Evolutionary conservation across 768 basidiomycete species (phyloP), one percentile per base, ranked within the genome.

Genomic region (Butyriboletus loyo): DNA sequence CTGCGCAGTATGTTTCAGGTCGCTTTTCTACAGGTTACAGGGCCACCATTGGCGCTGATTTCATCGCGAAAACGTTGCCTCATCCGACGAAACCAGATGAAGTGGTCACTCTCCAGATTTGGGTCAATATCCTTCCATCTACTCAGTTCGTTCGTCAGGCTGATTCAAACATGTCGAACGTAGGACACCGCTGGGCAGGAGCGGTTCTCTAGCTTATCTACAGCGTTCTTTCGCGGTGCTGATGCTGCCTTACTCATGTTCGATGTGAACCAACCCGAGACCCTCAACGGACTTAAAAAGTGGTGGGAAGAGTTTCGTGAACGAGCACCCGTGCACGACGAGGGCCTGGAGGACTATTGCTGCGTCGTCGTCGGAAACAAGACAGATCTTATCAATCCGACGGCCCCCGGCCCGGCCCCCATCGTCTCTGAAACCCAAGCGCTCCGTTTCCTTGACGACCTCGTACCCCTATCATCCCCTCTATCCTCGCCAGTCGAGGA

Each of bases 131-230:
- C 32, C 19, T 34, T 51, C 25, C 52, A 15, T 55, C 19, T 42
- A 5, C 46, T 17, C 49, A 2, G 22, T 37, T 5, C 31, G 5
- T 53, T 46, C 22, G 4, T 22, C 53, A 44, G 25, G 35, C 47
- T 58, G 40, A 55, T 41, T n/a, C 48, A 9, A 34, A 19, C 37
- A 38, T 21, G 43, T 53, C 38, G 37, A 25, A 42, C 54, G 22
- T 58, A 90, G 86, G 90, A 92, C 63, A 92, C 89, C 0, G 88
- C 89, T 1, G 91, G 92, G 2, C 92, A 94, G 66, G 91, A 94
- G 62, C 82, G 92, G 5, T 93, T 94, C 72, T 89, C 89, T 1
- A 85, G 80, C 36, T 77, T 93, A 17, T 89, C 90, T 0, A 75
- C 80, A 0, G 89, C 92, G 0, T 93, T 93, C 71, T 94, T 91